Base-by-base conservation (phyloP, 2,329 filamentous ascomycete species). In the Dryadomyces sulphureus region DNA sequence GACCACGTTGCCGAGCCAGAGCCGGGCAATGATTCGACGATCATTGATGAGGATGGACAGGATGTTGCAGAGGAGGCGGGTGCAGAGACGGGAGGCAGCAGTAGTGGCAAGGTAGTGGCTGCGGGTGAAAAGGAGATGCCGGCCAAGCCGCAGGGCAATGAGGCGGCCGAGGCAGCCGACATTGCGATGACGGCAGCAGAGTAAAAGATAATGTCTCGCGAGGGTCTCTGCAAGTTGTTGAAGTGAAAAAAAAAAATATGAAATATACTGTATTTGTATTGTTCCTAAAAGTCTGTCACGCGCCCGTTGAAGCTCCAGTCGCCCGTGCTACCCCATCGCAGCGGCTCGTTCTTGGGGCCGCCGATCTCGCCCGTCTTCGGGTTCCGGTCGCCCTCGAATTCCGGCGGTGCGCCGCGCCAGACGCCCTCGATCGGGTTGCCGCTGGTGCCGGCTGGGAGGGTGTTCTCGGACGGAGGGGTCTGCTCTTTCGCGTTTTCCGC, bases 221-320 rank as follows among this genome's bases (percentile, higher is more conserved):
- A 9, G 7, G n/a, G 12, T 12, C 9, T 12, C 2, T 30, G 17
- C 7, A 8, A 19, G 16, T 20, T 38, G 27, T 7, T 7, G 34
- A 19, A 19, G 12, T 9, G 39, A 19, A 32, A 41, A 19, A 11
- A 30, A n/a, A 14, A 11, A 20, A 12, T 14, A 21, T 25, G 25
- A 32, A 42, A 42, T 42, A 27, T 35, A 6, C 2, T 38, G 36
- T 38, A 20, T 38, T 19, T 38, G 17, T 9, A 38, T 8, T 4
- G 1, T 7, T 2, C 14, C 30, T 47, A 55, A 47, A 98, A 98
- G 64, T 98, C 92, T 21, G 90, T 96, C 46, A 93, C 89, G 52
- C 90, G 71, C 41, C 92, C 92, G 62, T 95, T 95, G 63, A 85
- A 98, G 61, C 87, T 95, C 83, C 89, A 98, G 56, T 81, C 77